These are phyloP conservation scores for Amorphotheca resinae DNA, from an alignment of 495 filamentous ascomycete species.

Conservation along the genomic window DNA sequence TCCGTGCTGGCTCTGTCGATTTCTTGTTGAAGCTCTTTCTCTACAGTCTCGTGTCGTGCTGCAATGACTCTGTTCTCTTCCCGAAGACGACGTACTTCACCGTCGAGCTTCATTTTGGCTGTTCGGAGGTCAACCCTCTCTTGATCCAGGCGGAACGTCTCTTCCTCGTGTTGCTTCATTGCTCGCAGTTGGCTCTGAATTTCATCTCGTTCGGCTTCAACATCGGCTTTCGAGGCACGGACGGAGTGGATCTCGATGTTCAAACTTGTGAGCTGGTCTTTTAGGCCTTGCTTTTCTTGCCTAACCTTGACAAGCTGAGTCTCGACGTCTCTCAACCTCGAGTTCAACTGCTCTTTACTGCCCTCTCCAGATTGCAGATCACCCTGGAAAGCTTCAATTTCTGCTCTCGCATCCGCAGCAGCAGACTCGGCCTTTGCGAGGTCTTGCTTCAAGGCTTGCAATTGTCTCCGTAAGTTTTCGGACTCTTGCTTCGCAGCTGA, in stretches of 20 bases:
- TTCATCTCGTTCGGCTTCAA: constrained; percentile 53
- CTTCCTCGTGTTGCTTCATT: constrained; percentile 34
- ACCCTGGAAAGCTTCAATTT: constrained; percentile 45
- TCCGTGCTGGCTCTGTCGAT: constrained; percentile 36
- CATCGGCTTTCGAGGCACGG: constrained; percentile 36
- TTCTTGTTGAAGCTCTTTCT: constrained; percentile 19
- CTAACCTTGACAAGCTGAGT: constrained; percentile 33
- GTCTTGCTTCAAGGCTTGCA: constrained; percentile 33
- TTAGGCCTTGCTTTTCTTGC: constrained; percentile 46
- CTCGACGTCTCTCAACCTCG: constrained; percentile 25
- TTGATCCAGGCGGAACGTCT: constrained; percentile 43
- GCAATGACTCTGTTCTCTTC: constrained; percentile 41
- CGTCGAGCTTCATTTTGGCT: constrained; percentile 44
- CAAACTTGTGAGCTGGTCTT: constrained; percentile 48
- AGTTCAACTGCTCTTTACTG: constrained; percentile 25
- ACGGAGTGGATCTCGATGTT: constrained; percentile 48
- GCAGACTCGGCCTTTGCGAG: constrained; percentile 29
- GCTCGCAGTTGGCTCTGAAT: constrained; percentile 43
- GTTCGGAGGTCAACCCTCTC: constrained; percentile 51
- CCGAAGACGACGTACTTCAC: constrained; percentile 42
- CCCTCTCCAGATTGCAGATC: constrained; percentile 30
- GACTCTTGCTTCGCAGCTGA: constrained; percentile 34
- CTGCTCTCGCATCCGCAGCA: constrained; percentile 34
- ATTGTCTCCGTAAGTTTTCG: constrained; percentile 36
- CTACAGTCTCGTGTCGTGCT: constrained; percentile 37